Conservation (phyloP, 2,329 filamentous ascomycete genomes). For the Fusarium luffae region DNA sequence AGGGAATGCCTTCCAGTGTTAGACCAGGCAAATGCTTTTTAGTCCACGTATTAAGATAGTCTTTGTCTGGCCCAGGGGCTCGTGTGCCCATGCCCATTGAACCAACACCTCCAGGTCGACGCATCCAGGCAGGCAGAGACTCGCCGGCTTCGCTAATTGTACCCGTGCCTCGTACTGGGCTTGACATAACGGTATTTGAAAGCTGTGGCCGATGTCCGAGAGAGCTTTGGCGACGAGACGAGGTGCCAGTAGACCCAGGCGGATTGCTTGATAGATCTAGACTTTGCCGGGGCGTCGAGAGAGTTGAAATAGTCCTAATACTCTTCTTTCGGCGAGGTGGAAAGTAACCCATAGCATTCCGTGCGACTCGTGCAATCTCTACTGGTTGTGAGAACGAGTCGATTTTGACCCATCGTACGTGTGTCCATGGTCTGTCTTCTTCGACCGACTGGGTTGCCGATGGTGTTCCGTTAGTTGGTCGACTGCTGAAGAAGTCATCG, state of each 20-base stretch:
- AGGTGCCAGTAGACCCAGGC: conserved; percentile 51
- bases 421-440: conserved; percentile 80
- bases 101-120: conserved; percentile 88
- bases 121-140: conserved; percentile 70
- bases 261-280: conserved; percentile 65
- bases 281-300: conserved; percentile 75
- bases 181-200: conserved; percentile 50
- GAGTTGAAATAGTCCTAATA: conserved; percentile 69
- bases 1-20: conserved; percentile 74
- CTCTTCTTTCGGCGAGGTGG: conserved; percentile 92
- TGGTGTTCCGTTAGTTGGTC: conserved; percentile 49
- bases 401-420: conserved; percentile 89
- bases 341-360: conserved; percentile 87
- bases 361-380: conserved; percentile 86
- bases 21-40: conserved; percentile 85
- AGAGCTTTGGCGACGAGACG: conserved; percentile 58
- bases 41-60: conserved; percentile 85
- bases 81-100: conserved; percentile 78
- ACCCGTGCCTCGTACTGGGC: conserved; percentile 48
- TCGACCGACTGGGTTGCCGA: conserved; percentile 42
- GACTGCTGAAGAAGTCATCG: conserved; percentile 57
- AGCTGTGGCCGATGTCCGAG: conserved; percentile 52
- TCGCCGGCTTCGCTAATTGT: conserved; percentile 55
- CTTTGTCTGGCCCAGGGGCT: conserved; percentile 83
- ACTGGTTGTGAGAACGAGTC: conserved; percentile 76